Evolutionary conservation across 2,329 filamentous ascomycete species (phyloP), one percentile per base, ranked within the genome.

Genomic region (Pestalotiopsis sp.): DNA sequence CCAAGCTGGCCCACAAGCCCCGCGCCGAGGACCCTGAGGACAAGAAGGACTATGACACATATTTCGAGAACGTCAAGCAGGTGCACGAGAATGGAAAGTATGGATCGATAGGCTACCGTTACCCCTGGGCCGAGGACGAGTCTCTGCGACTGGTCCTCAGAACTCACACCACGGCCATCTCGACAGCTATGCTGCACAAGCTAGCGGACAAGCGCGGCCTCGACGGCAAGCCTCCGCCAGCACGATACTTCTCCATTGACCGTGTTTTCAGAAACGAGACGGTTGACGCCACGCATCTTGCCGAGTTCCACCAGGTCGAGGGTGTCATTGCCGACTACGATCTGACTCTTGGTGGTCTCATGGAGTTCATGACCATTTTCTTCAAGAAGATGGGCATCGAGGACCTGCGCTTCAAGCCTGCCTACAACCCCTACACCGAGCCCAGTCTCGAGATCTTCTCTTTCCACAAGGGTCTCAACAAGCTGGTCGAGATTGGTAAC

Each of bases 191-290:
- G 85, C 89, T 99, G 72, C 91, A 97, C 83, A 94, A 94, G 78
- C 88, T 99, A 65, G 94, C 96, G 36, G 88, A 92, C 68, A 88
- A 92, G 78, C 94, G 93, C 69, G 92, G 93, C 14, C 93, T 93
- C 4, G 87, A 90, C 74, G 88, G 89, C 61, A 83, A 85, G 65
- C 86, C 87, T 61, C 88, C 87, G 17, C 87, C 89, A 45, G 94
- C 94, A n/a, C 91, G 95, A 71, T 98, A 97, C 85, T 99, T 99
- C 86, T 97, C 94, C 71, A 99, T 99, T 79, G 96, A 99, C 82
- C 91, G 96, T 67, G 96, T 99, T 70, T 99, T 99, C 91, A 90
- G 71, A 73, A 99, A 99, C 81, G 96, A 99, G 83, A 94, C 94
- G 2, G 95, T 99, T 69, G 96, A 99, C 77, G 95, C 95, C 14